These are phyloP conservation scores for Wickerhamiella shivajii DNA, from an alignment of 805 yeast species.

Conservation along the genomic window DNA sequence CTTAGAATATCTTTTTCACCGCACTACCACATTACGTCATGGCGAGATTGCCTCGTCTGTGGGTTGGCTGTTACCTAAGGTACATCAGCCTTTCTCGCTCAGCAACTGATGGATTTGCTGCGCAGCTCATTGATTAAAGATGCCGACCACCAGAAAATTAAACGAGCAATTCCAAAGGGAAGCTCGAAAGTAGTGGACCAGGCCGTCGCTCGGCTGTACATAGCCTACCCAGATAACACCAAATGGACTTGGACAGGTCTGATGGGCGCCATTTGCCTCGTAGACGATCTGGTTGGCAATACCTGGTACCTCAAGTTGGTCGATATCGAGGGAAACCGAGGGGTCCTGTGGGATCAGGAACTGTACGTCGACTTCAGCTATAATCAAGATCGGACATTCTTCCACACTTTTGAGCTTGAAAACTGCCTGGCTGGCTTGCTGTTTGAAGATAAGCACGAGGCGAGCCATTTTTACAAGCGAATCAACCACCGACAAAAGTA, in stretches of 20 bases:
- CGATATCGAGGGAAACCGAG: slow-evolving; percentile 65
- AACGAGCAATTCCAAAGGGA: slow-evolving; percentile 76
- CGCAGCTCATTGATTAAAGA: slow-evolving; percentile 21
- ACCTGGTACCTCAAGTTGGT: slow-evolving; percentile 83
- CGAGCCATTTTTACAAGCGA: slow-evolving; percentile 68
- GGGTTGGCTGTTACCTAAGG: too few relatives aligned
- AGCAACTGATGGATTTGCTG: slow-evolving; percentile 9
- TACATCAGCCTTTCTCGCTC: too few relatives aligned
- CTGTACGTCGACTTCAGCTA: slow-evolving; percentile 76
- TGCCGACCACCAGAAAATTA: slow-evolving; percentile 76
- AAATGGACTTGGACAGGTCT: slow-evolving; percentile 83
- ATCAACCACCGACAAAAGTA: slow-evolving; percentile 63
- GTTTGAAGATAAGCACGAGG: slow-evolving; percentile 81
- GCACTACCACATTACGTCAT: too few relatives aligned
- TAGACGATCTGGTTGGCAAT: slow-evolving; percentile 88
- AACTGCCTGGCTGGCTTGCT: slow-evolving; percentile 75
- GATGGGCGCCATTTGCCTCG: slow-evolving; percentile 73
- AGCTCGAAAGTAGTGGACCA: slow-evolving; percentile 81
- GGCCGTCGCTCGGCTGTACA: slow-evolving; percentile 75
- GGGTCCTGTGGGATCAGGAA: slow-evolving; percentile 97
- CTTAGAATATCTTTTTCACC: background rate
- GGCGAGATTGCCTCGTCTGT: too few relatives aligned
- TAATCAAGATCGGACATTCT: slow-evolving; percentile 85
- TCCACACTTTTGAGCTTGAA: slow-evolving; percentile 88
- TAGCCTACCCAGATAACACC: slow-evolving; percentile 73